A percentile compares a stretch with the other conserved stretches of the same genome.
Conservation (phyloP, 2,329 filamentous ascomycete species). For the Tolypocladium album region DNA sequence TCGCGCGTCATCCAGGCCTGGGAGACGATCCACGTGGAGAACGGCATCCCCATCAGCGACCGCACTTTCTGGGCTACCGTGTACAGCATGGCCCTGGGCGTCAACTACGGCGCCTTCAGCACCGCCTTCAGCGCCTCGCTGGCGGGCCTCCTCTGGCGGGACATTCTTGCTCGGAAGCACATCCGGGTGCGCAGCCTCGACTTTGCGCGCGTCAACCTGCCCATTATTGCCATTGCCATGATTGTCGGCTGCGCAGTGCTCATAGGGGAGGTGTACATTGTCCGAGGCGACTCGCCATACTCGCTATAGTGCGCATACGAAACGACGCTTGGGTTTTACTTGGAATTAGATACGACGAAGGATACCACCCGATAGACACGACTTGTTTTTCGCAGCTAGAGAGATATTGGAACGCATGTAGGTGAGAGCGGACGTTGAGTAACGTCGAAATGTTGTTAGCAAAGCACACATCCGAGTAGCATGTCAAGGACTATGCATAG, state of each 20-base stretch:
- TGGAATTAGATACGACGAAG: background rate
- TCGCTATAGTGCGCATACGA: background rate
- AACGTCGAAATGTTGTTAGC: too few species aligned
- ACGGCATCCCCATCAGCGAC: slow-evolving; percentile 41
- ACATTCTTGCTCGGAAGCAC: slow-evolving; percentile 58
- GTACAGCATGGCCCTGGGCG: slow-evolving; percentile 63
- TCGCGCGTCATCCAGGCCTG: slow-evolving; percentile 61
- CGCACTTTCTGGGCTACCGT: slow-evolving; percentile 64
- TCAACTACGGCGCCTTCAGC: slow-evolving; percentile 68
- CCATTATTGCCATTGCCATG: slow-evolving; percentile 62
- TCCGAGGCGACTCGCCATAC: background rate
- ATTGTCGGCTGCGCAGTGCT: slow-evolving; percentile 50
- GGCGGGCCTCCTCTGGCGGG: slow-evolving; percentile 61
- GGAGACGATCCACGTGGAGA: slow-evolving; percentile 44
- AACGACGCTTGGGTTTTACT: background rate
- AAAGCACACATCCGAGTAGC: too few species aligned
- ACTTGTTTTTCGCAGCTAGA: background rate
- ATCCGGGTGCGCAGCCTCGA: slow-evolving; percentile 53
- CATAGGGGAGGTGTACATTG: slow-evolving; percentile 52
- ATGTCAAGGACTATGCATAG: too few species aligned
- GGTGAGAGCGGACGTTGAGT: too few species aligned
- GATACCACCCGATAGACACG: background rate
- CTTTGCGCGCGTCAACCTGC: slow-evolving; percentile 58
- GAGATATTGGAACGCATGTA: background rate
- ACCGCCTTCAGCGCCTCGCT: slow-evolving; percentile 61